Conservation (phyloP, 495 filamentous ascomycete species). For the Aspergillus indologenus region DNA sequence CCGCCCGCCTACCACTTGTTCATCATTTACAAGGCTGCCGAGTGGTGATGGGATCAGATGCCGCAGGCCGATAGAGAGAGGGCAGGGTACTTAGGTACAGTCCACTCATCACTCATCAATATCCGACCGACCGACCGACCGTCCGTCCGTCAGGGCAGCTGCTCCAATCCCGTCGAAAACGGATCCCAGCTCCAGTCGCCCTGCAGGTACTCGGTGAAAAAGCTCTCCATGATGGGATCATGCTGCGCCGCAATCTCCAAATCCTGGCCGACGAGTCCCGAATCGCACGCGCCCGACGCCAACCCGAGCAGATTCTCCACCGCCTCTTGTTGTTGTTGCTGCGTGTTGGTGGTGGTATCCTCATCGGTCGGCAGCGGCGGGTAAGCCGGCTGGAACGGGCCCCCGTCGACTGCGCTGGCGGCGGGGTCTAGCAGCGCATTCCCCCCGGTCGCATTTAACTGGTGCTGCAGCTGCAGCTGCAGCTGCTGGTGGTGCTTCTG, state of each 20-base stretch:
- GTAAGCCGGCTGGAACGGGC: background rate
- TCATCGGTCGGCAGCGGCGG: background rate
- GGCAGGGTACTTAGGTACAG: too few relatives aligned
- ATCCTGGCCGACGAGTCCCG: background rate
- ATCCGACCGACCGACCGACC: too few relatives aligned
- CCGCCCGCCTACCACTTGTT: too few relatives aligned
- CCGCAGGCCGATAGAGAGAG: too few relatives aligned
- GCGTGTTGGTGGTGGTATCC: background rate
- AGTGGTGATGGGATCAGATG: too few relatives aligned
- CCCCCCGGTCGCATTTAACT: conserved; percentile 8
- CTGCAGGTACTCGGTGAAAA: conserved; percentile 24
- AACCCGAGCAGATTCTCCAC: background rate
- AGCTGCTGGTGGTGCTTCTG: background rate
- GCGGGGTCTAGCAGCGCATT: background rate
- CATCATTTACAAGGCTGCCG: too few relatives aligned
- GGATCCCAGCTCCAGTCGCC: conserved; percentile 29
- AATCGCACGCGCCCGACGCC: background rate
- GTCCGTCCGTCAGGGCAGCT: too few relatives aligned
- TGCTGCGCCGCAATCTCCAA: conserved; percentile 1
- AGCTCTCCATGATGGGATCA: conserved; percentile 25
- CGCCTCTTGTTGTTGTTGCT: too few relatives aligned
- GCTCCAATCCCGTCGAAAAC: too few relatives aligned
- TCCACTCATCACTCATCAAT: too few relatives aligned
- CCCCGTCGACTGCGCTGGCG: too few relatives aligned
- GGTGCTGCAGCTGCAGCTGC: too few relatives aligned